These are phyloP conservation scores for Mucor sp. DNA, from an alignment of 371 early-diverging fungal genomes.

Conservation along the genomic window DNA sequence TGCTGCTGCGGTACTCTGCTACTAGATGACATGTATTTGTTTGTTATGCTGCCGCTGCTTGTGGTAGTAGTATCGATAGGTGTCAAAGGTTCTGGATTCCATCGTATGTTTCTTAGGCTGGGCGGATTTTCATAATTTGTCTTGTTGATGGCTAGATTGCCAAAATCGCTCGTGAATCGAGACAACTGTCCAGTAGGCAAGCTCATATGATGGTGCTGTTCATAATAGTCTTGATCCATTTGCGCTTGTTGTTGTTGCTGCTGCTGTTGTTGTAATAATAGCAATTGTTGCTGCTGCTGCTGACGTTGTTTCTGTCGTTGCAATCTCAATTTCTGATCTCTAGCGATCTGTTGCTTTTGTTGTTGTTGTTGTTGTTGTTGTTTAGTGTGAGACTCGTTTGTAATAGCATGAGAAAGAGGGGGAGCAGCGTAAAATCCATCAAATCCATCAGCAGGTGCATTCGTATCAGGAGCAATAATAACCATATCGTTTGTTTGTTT, in stretches of 20 bases:
- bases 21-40: conserved; percentile 7
- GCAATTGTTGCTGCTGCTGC: not conserved
- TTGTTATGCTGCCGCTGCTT: not conserved
- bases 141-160: conserved; percentile 7
- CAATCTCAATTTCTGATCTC: not conserved
- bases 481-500: conserved; percentile 8
- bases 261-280: not conserved
- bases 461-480: not conserved
- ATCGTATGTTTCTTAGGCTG: conserved; percentile 19
- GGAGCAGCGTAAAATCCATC: not conserved
- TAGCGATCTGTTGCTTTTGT: not conserved
- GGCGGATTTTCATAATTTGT: conserved; percentile 11
- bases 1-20: not conserved
- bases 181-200: conserved; percentile 13
- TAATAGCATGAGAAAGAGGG: not conserved
- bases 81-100: conserved; percentile 18
- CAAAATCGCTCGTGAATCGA: conserved; percentile 11
- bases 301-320: not conserved
- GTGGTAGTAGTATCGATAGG: not conserved
- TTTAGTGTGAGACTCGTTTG: not conserved
- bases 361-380: not conserved
- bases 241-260: not conserved
- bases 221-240: conserved; percentile 2
- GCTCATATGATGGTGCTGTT: conserved; percentile 20
- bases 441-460: conserved; percentile 1